These are phyloP conservation scores for Monosporascus sp. DNA, from an alignment of 2,329 filamentous ascomycete genomes.

Conservation along the genomic window DNA sequence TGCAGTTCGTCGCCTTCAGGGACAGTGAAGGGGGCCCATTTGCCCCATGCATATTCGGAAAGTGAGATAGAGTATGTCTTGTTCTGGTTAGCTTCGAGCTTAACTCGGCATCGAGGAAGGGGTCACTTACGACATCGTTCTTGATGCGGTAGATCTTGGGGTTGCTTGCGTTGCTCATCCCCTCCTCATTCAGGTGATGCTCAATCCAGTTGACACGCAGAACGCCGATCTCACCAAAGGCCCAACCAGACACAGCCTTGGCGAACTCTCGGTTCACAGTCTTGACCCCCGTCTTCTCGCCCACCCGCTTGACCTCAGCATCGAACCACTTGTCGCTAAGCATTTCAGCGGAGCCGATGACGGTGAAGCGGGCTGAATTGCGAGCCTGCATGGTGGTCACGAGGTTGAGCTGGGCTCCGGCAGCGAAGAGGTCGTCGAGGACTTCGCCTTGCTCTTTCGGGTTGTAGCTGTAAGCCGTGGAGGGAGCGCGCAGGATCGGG, in stretches of 20 bases:
- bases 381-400: slow-evolving; percentile 85
- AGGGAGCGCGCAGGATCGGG: slow-evolving; percentile 75
- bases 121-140: slow-evolving; percentile 79
- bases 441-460: slow-evolving; percentile 73
- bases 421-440: slow-evolving; percentile 78
- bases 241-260: slow-evolving; percentile 82
- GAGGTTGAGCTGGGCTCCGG: slow-evolving; percentile 75
- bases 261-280: slow-evolving; percentile 82
- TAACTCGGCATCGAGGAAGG: background rate
- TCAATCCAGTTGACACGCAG: slow-evolving; percentile 77
- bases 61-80: slow-evolving; percentile 83
- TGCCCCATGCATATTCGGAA: slow-evolving; percentile 74
- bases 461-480: slow-evolving; percentile 89
- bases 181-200: slow-evolving; percentile 62
- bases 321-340: slow-evolving; percentile 87
- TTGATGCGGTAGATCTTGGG: slow-evolving; percentile 91
- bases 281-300: slow-evolving; percentile 45
- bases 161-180: slow-evolving; percentile 58
- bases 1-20: slow-evolving; percentile 71
- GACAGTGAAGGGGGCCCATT: slow-evolving; percentile 68
- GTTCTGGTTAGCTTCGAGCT: slow-evolving; percentile 15
- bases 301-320: slow-evolving; percentile 63
- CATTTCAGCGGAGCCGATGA: slow-evolving; percentile 82
- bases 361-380: slow-evolving; percentile 84
- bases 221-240: slow-evolving; percentile 91